Evolutionary conservation across 1,284 basidiomycete genomes (phyloP).

Genomic region (Ceratobasidium sp.): DNA sequence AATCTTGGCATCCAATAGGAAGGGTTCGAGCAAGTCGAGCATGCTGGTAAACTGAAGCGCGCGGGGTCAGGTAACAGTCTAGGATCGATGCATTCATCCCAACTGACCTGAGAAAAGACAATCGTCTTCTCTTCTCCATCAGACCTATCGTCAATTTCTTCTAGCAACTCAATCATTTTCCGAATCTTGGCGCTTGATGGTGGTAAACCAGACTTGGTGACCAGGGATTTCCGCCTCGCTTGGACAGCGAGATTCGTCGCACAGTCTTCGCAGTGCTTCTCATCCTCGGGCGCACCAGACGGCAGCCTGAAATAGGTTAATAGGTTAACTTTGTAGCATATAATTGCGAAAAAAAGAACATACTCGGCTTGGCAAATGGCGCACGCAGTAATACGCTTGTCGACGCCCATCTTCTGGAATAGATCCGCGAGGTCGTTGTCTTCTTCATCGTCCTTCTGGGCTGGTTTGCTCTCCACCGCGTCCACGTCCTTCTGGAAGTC

Average conservation of each 20-base stretch:
- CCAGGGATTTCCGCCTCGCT: constrained; percentile 55
- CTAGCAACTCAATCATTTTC: constrained; percentile 80
- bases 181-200: constrained; percentile 89
- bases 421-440: constrained; percentile 81
- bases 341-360: constrained; percentile 52
- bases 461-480: constrained; percentile 71
- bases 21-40: constrained; percentile 87
- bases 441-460: constrained; percentile 65
- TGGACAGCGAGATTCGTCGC: constrained; percentile 60
- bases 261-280: constrained; percentile 69
- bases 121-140: constrained; percentile 83
- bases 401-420: constrained; percentile 76
- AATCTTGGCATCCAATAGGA: constrained; percentile 73
- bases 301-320: neutral
- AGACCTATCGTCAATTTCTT: constrained; percentile 71
- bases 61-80: neutral
- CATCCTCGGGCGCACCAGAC: constrained; percentile 47
- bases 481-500: constrained; percentile 78
- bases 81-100: neutral
- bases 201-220: constrained; percentile 57
- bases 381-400: constrained; percentile 67
- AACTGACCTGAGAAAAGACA: constrained; percentile 67
- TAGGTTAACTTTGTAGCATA: neutral
- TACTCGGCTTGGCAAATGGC: constrained; percentile 78
- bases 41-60: constrained; percentile 83